Evolutionary conservation across 345 rosid genomes (phyloP), one percentile per base, ranked within the genome.

Genomic region (Nephelium lappaceum): DNA sequence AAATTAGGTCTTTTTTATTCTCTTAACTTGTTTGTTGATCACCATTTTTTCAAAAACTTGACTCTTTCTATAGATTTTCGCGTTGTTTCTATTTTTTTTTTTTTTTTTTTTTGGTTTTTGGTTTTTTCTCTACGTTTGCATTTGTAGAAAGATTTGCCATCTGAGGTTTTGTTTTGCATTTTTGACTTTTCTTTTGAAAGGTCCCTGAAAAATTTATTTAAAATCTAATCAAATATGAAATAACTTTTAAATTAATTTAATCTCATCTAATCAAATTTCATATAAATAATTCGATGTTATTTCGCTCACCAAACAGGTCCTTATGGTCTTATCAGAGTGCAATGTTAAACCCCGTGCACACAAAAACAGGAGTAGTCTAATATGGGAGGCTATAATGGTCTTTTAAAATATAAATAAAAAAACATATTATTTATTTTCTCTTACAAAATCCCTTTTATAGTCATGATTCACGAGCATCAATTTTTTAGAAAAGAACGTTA

Each of bases 91-190:
- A 31, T 11, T 11, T 45, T 45, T 11, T 23, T 9, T 55, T 57
- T 74, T 66, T 74, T 39, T 27, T 27, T 11, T 31, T 15, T 15
- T 60, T 24, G 69, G 31, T 36, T 65, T 69, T 60, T 18, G 36
- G 11, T 6, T 72, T 69, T 67, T n/a, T 8, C 71, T 67, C 76
- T 75, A 39, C 45, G 41, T 41, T 36, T 49, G 70, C 49, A 11
- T 66, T 12, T 16, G 36, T 27, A 53, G 77, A 63, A 72, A 63
- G 70, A 55, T 74, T 58, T 78, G 75, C 62, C 38, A 41, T 69
- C 69, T 76, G 66, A 69, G 81, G 61, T 78, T 76, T 57, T 23
- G 64, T 8, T 8, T 60, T 19, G 16, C 11, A n/a, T 21, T 58
- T 57, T 0, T 55, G 19, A 31, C 36, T 31, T 31, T 55, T 18